Evolutionary conservation across 129 eudicot species (phyloP).

Genomic region (Saposhnikovia divaricata): DNA sequence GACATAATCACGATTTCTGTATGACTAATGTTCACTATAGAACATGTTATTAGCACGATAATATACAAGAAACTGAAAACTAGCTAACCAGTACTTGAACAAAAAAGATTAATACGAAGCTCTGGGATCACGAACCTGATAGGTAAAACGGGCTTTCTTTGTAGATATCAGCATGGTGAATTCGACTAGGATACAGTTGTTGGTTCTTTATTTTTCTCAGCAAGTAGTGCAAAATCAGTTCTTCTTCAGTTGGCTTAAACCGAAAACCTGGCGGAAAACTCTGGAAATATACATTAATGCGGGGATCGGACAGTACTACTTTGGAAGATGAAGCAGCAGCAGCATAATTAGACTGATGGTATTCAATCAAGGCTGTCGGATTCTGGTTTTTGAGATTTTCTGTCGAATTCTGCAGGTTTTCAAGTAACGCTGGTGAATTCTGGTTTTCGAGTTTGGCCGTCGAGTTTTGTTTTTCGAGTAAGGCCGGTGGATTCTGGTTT

Average conservation of each 20-base stretch:
- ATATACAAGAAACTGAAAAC: neutral
- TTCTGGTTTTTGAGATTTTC: no score
- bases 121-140: neutral
- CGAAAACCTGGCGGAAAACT: neutral
- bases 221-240: neutral
- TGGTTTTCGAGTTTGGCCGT: neutral
- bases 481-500: no score
- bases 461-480: neutral
- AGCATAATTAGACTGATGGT: neutral
- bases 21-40: no score
- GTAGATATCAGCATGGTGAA: neutral
- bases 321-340: neutral
- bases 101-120: neutral
- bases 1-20: no score
- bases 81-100: no score
- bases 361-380: neutral
- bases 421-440: no score
- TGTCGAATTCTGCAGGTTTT: neutral
- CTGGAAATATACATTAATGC: neutral
- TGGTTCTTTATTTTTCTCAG: neutral
- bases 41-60: no score
- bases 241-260: constrained; percentile 1
- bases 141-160: neutral
- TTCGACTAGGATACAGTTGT: neutral
- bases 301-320: no score